phyloP scores from a whole-genome alignment of 345 rosid genomes.

The Pistacia atlantica region DNA sequence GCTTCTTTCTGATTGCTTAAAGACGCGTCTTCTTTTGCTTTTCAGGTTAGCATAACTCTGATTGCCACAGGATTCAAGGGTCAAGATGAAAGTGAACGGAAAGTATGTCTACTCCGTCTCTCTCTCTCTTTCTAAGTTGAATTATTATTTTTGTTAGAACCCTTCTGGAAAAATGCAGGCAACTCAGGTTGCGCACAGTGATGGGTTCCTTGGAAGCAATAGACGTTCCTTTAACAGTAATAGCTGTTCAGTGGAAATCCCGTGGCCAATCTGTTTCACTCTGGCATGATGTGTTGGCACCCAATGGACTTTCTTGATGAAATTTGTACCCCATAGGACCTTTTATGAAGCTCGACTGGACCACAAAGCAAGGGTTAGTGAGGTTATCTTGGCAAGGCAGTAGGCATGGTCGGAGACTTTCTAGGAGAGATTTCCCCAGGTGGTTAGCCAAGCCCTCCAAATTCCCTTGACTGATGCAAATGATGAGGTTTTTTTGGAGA shows the following conservation, averaged over 20 bases:
- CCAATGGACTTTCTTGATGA: too few relatives aligned
- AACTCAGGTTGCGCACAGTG: background rate
- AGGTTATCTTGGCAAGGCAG: too few relatives aligned
- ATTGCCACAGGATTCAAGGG: conserved; percentile 9
- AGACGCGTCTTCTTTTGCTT: background rate
- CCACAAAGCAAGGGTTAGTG: too few relatives aligned
- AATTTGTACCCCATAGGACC: too few relatives aligned
- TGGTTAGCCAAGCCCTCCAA: too few relatives aligned
- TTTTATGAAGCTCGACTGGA: too few relatives aligned
- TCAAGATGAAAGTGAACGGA: background rate
- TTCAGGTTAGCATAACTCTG: conserved; percentile 5
- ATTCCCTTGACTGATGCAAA: too few relatives aligned
- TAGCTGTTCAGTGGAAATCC: background rate
- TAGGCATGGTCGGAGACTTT: too few relatives aligned
- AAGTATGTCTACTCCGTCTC: background rate
- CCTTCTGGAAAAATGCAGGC: background rate
- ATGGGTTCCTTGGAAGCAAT: background rate
- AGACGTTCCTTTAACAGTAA: background rate
- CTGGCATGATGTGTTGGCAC: too few relatives aligned
- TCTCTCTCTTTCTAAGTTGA: background rate
- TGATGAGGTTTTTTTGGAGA: too few relatives aligned
- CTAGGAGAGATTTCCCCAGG: too few relatives aligned
- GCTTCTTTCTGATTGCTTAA: background rate
- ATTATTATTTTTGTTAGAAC: background rate
- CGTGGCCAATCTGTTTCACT: too few relatives aligned